phyloP scores from a whole-genome alignment of 2,329 filamentous ascomycete genomes.

The Ceratocystis lukuohia region DNA sequence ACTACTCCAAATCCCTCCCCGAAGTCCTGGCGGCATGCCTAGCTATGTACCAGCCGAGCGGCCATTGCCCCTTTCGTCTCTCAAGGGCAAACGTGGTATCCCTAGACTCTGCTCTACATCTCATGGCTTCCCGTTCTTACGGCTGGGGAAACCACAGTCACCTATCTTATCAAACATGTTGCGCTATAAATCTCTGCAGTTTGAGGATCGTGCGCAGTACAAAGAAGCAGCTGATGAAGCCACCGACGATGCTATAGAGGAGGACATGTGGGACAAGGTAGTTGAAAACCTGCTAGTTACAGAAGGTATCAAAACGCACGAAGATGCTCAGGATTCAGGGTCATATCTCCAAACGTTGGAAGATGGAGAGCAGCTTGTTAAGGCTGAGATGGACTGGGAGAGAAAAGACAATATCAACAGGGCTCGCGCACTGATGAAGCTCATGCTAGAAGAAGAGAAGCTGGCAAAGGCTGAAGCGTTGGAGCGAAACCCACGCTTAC shows the following conservation, averaged over 20 bases:
- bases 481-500: conserved; percentile 14
- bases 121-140: conserved; percentile 48
- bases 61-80: conserved; percentile 35
- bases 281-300: conserved; percentile 24
- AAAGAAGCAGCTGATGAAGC: conserved; percentile 30
- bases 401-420: conserved; percentile 31
- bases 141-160: conserved; percentile 53
- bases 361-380: conserved; percentile 36
- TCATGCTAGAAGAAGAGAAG: conserved; percentile 30
- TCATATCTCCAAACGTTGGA: conserved; percentile 19
- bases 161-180: conserved; percentile 44
- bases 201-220: conserved; percentile 29
- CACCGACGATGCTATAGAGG: conserved; percentile 25
- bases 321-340: neutral
- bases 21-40: conserved; percentile 27
- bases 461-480: conserved; percentile 25
- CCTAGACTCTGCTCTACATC: conserved; percentile 43
- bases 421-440: conserved; percentile 29
- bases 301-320: conserved; percentile 9
- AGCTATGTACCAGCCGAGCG: conserved; percentile 36
- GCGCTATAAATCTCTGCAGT: conserved; percentile 34
- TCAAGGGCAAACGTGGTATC: conserved; percentile 39
- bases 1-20: conserved; percentile 26
- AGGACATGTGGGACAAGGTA: conserved; percentile 38
- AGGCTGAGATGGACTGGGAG: conserved; percentile 26